Base-by-base conservation (phyloP, 306 rosid species). In the Malus sieversii region DNA sequence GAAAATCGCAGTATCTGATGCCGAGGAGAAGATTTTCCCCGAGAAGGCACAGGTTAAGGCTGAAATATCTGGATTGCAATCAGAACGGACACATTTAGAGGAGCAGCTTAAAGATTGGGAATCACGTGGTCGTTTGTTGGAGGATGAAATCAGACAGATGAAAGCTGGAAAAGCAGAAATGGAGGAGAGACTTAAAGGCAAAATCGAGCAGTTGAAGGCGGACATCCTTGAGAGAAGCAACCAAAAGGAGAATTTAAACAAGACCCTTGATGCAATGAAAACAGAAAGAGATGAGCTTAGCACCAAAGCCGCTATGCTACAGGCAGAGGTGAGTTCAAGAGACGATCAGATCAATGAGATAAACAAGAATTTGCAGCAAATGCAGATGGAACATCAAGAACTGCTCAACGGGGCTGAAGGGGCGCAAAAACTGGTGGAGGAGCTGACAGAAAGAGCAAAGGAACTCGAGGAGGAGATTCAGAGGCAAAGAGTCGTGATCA, bases 21-120 rank as follows among this genome's bases (percentile, higher is more conserved):
- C 99, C 0, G 98, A 96, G 91, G 76, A 89, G 86, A 96, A 96
- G 79, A 90, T 96, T 63, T 96, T 96, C 82, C 99, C 99, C 0
- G 99, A 96, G 84, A 96, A 96, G 86, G 83, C 91, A 73, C 88
- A 91, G 65, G 72, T 93, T 77, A 91, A 91, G 87, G 79, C 96
- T 0, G 96, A 92, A 84, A 90, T 92, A 84, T 82, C 91, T 16
- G 80, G 78, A 78, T 30, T 92, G 78, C 62, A 78, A 8, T 88
- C 80, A 73, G 88, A 90, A 71, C 86, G 70, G 42, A 63, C 77
- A 67, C 78, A 53, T 70, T 77, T 88, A 68, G 74, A 79, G 79
- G 93, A 88, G 77, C 89, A 85, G 48, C 30, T 89, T 80, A 85
- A 86, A 81, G 90, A 89, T 35, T 77, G 91, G 90, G 98, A 93